A percentile compares a stretch with the other conserved stretches of the same genome.
phyloP scores from a whole-genome alignment of 441 rosid genomes.

The Pelargonium citronellum region DNA sequence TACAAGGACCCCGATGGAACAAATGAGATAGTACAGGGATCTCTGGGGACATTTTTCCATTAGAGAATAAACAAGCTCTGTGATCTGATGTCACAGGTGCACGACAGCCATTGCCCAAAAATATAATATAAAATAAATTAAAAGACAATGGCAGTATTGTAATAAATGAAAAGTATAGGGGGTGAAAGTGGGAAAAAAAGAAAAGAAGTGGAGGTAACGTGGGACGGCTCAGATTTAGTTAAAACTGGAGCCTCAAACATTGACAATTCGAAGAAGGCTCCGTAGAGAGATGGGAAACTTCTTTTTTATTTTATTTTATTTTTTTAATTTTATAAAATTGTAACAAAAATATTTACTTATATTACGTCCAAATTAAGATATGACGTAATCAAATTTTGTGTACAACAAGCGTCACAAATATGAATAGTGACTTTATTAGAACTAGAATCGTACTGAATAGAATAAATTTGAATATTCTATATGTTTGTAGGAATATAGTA shows the following conservation, averaged over 20 bases:
- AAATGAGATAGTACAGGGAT: no score
- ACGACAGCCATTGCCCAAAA: conserved; percentile 11
- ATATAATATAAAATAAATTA: neutral
- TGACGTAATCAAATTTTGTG: no score
- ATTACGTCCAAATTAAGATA: no score
- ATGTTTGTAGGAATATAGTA: no score
- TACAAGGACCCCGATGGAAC: no score
- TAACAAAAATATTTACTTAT: no score
- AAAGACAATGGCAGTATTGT: conserved; percentile 13
- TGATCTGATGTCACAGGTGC: conserved; percentile 20
- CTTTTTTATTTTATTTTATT: conserved; percentile 7
- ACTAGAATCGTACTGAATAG: no score
- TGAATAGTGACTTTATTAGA: no score
- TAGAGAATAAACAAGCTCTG: no score
- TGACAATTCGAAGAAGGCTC: conserved; percentile 40
- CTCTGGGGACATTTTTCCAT: no score
- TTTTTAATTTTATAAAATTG: neutral
- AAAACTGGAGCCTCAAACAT: conserved; percentile 46
- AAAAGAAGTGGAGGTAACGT: conserved; percentile 27
- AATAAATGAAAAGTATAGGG: conserved; percentile 4
- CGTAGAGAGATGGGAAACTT: conserved; percentile 48
- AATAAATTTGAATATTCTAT: no score
- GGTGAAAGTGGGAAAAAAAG: neutral
- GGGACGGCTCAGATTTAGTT: conserved; percentile 52
- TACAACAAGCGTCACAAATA: no score